These are phyloP conservation scores for Kurtzmaniella quercitrusa DNA, from an alignment of 1,139 yeast genomes.

Conservation along the genomic window DNA sequence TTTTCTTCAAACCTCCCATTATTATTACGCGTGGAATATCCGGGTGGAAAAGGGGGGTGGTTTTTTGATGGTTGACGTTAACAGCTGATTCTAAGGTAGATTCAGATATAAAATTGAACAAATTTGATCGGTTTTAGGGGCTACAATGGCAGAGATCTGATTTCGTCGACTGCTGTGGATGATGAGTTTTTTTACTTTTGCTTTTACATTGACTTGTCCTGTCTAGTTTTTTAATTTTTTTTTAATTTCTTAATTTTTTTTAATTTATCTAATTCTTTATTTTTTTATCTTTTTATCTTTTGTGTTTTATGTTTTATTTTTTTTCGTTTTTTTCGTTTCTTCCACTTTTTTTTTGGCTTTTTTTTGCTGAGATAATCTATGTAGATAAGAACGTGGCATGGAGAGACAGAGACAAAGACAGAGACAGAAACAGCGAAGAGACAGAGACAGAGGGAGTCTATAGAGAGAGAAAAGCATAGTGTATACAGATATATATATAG, in stretches of 20 bases:
- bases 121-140: not conserved
- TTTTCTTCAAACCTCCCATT: slow-evolving; percentile 15
- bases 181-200: not conserved
- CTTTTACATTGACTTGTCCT: not conserved
- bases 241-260: not conserved
- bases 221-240: not conserved
- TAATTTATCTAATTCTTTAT: not conserved
- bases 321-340: not conserved
- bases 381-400: not conserved
- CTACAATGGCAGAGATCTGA: not conserved
- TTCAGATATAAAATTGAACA: not conserved
- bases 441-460: no score
- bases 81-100: not conserved
- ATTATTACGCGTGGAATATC: not conserved
- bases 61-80: no score
- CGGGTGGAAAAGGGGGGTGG: not conserved
- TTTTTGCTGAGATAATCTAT: no score
- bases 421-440: no score
- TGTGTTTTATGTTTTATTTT: no score
- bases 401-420: no score
- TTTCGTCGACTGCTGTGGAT: not conserved
- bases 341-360: not conserved
- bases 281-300: not conserved
- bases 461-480: no score
- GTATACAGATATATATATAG: no score